Conservation (phyloP, 768 basidiomycete species). For the Kwoniella europaea region DNA sequence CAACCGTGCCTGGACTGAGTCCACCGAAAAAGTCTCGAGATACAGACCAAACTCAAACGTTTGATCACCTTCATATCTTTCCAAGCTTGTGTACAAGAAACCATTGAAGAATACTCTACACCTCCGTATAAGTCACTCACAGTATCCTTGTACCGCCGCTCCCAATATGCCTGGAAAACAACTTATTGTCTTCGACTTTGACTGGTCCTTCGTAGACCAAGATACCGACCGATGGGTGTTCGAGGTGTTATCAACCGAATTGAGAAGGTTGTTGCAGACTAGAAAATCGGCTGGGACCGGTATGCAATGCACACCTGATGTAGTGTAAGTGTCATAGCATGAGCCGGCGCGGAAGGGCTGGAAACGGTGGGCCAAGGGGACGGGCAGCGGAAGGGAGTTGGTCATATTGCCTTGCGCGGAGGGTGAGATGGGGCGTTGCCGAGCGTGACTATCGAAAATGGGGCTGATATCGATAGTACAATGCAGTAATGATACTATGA, state of each 20-base stretch:
- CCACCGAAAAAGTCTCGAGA: background rate
- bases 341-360: background rate
- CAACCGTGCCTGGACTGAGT: background rate
- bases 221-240: conserved; percentile 90
- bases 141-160: background rate
- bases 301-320: conserved; percentile 83
- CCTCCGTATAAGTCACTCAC: background rate
- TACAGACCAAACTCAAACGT: background rate
- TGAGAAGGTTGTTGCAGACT: conserved; percentile 79
- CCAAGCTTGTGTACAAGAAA: too few relatives aligned
- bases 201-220: conserved; percentile 86
- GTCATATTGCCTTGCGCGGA: too few relatives aligned
- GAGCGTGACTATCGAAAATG: background rate
- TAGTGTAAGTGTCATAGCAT: conserved; percentile 68
- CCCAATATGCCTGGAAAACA: conserved; percentile 60
- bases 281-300: conserved; percentile 62
- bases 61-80: background rate
- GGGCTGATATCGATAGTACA: background rate
- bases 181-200: conserved; percentile 93
- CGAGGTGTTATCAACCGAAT: conserved; percentile 75
- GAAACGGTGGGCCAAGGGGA: background rate
- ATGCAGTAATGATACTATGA: conserved; percentile 60
- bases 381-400: too few relatives aligned
- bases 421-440: background rate
- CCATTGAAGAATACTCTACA: background rate